A percentile compares a stretch with the other conserved stretches of the same genome.
Evolutionary conservation across 257 asterid genomes (phyloP).

Genomic region (Lantana camara): DNA sequence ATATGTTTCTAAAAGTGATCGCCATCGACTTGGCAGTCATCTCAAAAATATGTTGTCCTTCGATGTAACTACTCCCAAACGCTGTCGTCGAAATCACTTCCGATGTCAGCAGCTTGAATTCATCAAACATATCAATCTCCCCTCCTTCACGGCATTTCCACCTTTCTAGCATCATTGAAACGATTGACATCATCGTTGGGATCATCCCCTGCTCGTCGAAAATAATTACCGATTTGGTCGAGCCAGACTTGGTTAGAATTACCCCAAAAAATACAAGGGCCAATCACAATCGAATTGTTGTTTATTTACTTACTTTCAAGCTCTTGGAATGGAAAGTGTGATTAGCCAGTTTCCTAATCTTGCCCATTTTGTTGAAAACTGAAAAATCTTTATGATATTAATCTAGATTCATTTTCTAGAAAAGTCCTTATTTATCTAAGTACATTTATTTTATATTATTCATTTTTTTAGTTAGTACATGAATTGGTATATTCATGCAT

Average conservation of each 20-base stretch:
- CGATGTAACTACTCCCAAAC: conserved; percentile 48
- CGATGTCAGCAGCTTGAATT: conserved; percentile 44
- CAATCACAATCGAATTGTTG: too few species aligned
- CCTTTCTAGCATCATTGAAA: conserved; percentile 36
- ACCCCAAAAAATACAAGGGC: too few species aligned
- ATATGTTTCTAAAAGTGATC: conserved; percentile 34
- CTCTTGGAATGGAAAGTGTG: conserved; percentile 55
- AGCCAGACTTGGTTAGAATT: too few species aligned
- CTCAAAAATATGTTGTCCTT: conserved; percentile 51
- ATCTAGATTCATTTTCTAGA: too few species aligned
- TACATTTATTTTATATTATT: too few species aligned
- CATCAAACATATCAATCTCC: conserved; percentile 51
- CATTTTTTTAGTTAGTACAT: too few species aligned
- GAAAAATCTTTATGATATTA: too few species aligned
- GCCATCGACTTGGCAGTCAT: conserved; percentile 41
- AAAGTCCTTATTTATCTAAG: too few species aligned
- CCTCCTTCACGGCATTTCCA: conserved; percentile 40
- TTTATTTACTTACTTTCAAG: conserved; percentile 49
- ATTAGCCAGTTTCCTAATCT: conserved; percentile 50
- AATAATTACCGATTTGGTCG: too few species aligned
- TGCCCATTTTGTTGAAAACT: conserved; percentile 61
- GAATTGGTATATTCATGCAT: too few species aligned
- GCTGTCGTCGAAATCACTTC: conserved; percentile 62
- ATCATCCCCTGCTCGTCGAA: conserved; percentile 40
- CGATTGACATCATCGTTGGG: conserved; percentile 47